Conservation (phyloP, 176 grass and related monocot genomes). For the Cenchrus fungigraminus region DNA sequence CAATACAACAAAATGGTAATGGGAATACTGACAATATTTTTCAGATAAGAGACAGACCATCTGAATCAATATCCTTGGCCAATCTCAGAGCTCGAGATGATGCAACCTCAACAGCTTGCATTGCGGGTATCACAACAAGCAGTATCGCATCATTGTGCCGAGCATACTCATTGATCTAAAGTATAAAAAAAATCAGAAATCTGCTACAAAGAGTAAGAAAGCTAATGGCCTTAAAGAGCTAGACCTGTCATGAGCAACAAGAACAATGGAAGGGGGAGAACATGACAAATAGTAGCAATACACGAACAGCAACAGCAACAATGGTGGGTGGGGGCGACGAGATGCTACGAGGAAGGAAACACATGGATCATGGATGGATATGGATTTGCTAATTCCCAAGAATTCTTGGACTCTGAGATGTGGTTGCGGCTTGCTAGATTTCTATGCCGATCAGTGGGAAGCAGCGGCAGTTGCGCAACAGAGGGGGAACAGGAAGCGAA, state of each 20-base stretch:
- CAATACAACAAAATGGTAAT: no score
- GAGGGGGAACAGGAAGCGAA: constrained; percentile 37
- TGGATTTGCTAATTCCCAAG: constrained; percentile 42
- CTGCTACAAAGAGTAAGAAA: not conserved
- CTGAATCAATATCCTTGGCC: no score
- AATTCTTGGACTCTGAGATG: constrained; percentile 54
- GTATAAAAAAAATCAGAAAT: constrained; percentile 36
- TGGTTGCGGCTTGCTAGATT: constrained; percentile 45
- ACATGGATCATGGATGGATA: constrained; percentile 5
- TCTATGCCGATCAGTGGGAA: constrained; percentile 55
- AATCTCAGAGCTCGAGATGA: no score
- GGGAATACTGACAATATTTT: no score
- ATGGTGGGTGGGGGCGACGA: not conserved
- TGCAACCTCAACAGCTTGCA: no score
- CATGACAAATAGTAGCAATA: constrained; percentile 44
- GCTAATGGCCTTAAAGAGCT: constrained; percentile 2
- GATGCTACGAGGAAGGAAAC: not conserved
- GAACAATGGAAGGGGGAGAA: constrained; percentile 31
- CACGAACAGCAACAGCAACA: constrained; percentile 36
- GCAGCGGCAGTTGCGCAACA: constrained; percentile 39
- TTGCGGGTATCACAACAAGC: not conserved
- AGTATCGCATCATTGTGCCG: constrained; percentile 93
- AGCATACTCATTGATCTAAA: constrained; percentile 84
- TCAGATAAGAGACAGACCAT: no score
- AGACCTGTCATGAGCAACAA: constrained; percentile 28